A percentile compares a stretch with the other conserved stretches of the same genome.
Conservation (phyloP, 176 grass and related monocot genomes). For the Bothriochloa decipiens region DNA sequence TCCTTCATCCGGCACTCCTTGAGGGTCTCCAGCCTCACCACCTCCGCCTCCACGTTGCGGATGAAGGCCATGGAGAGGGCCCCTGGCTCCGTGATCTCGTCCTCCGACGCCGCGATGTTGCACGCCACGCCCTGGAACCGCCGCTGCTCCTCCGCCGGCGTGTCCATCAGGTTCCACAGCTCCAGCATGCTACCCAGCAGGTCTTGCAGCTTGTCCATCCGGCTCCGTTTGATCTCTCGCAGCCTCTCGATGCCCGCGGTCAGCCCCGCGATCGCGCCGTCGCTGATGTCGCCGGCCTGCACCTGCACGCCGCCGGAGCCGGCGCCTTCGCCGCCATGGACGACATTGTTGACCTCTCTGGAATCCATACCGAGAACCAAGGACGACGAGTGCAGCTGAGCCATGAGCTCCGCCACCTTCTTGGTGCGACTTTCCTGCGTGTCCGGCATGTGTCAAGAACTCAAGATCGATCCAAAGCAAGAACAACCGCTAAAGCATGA, state of each 20-base stretch:
- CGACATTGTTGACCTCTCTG: neutral
- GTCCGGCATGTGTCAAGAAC: neutral
- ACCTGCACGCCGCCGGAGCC: conserved; percentile 15
- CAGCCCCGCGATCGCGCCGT: conserved; percentile 49
- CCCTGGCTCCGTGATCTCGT: conserved; percentile 72
- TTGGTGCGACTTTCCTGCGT: conserved; percentile 60
- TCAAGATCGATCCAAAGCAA: neutral
- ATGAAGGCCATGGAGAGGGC: conserved; percentile 69
- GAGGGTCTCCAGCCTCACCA: conserved; percentile 75
- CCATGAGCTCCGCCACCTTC: conserved; percentile 54
- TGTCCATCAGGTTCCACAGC: conserved; percentile 95
- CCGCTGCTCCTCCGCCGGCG: conserved; percentile 84
- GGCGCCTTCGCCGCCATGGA: neutral
- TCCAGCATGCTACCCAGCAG: conserved; percentile 75
- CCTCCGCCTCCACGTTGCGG: conserved; percentile 66
- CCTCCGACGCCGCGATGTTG: conserved; percentile 90
- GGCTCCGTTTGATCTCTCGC: conserved; percentile 57
- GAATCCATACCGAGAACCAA: conserved; percentile 67
- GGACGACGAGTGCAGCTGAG: conserved; percentile 51
- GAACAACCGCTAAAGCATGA: neutral
- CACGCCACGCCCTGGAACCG: conserved; percentile 80
- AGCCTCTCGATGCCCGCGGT: conserved; percentile 55
- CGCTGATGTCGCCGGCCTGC: conserved; percentile 42
- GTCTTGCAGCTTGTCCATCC: conserved; percentile 92
- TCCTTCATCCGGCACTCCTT: conserved; percentile 84